Evolutionary conservation across 495 filamentous ascomycete species (phyloP).

Genomic region (Clavariopsis aquatica): DNA sequence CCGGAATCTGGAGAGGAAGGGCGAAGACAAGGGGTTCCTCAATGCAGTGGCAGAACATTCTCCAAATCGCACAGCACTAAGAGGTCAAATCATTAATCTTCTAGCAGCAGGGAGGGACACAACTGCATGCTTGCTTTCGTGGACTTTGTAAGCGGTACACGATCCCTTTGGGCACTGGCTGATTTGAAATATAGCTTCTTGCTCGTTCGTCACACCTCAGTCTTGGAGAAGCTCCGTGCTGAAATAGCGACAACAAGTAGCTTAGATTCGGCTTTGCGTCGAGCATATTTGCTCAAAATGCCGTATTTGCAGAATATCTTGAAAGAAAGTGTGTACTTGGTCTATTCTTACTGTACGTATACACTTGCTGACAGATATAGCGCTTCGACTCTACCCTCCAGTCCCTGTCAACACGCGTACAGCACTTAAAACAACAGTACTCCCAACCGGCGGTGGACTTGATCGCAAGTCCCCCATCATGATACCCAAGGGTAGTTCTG

Average conservation of each 20-base stretch:
- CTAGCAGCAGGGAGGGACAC: slow-evolving; percentile 62
- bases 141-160: slow-evolving; percentile 7
- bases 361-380: slow-evolving; percentile 9
- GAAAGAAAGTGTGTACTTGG: slow-evolving; percentile 22
- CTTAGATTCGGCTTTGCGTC: slow-evolving; percentile 40
- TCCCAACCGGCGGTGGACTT: slow-evolving; percentile 55
- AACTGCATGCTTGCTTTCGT: slow-evolving; percentile 48
- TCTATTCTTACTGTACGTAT: background rate
- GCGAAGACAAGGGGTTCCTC: slow-evolving; percentile 24
- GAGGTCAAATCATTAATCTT: slow-evolving; percentile 42
- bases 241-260: slow-evolving; percentile 12
- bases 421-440: slow-evolving; percentile 44
- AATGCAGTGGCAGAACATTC: slow-evolving; percentile 25
- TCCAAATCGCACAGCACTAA: slow-evolving; percentile 46
- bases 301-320: slow-evolving; percentile 37
- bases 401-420: slow-evolving; percentile 22
- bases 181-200: slow-evolving; percentile 59
- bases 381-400: slow-evolving; percentile 22
- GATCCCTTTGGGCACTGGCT: slow-evolving; percentile 44
- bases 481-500: slow-evolving; percentile 45
- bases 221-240: slow-evolving; percentile 29
- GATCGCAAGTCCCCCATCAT: slow-evolving; percentile 53
- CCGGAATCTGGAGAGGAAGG: slow-evolving; percentile 36
- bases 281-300: slow-evolving; percentile 47
- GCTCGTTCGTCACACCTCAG: slow-evolving; percentile 43